Conservation (phyloP, 1,284 basidiomycete genomes). For the Ustilago loliicola region DNA sequence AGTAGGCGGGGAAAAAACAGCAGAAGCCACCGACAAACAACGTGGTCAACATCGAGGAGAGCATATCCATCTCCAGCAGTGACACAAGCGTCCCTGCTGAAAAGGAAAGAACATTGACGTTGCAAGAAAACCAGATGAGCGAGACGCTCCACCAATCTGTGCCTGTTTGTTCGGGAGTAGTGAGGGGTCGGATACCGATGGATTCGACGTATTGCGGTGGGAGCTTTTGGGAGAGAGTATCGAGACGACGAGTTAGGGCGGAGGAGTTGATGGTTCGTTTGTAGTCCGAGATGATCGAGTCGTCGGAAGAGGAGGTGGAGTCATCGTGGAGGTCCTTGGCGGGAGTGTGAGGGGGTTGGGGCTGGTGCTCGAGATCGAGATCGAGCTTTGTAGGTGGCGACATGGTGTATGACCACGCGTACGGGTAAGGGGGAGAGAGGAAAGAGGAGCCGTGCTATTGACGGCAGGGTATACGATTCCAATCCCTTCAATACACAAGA, state of each 20-base stretch:
- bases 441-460: not conserved
- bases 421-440: not conserved
- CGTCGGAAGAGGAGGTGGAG: conserved; percentile 9
- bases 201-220: conserved; percentile 41
- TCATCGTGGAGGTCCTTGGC: conserved; percentile 5
- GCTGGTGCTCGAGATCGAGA: conserved; percentile 41
- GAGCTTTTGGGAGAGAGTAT: conserved; percentile 33
- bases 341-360: not conserved
- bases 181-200: conserved; percentile 55
- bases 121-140: conserved; percentile 65
- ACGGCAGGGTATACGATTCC: not conserved
- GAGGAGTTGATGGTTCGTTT: conserved; percentile 32
- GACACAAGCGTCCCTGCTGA: conserved; percentile 76
- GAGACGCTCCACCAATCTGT: conserved; percentile 73
- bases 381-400: conserved; percentile 15
- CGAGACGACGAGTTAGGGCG: conserved; percentile 26
- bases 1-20: conserved; percentile 60
- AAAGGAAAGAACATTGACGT: conserved; percentile 72
- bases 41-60: conserved; percentile 70
- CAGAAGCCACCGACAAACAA: conserved; percentile 71
- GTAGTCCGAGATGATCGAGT: conserved; percentile 37
- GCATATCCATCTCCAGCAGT: conserved; percentile 75
- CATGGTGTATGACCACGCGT: conserved; percentile 6
- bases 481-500: too few species aligned
- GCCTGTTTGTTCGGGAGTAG: conserved; percentile 36